Percentiles rank a stretch among this genome's conserved stretches.
Evolutionary conservation across 805 yeast species (phyloP).

Genomic region (Wickerhamiella kazuoi): DNA sequence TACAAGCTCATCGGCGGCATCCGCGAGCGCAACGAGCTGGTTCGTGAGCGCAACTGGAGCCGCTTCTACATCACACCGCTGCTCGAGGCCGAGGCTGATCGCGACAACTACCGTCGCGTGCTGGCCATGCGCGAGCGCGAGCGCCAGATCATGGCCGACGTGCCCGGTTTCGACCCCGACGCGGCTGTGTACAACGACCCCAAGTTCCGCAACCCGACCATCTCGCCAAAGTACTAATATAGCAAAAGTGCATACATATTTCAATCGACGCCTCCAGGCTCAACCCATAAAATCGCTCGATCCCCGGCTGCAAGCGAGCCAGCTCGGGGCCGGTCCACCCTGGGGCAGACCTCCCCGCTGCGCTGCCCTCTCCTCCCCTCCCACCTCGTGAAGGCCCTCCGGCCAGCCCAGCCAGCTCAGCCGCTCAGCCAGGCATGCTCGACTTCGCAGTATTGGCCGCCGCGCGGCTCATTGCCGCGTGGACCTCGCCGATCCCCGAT

Average conservation of each 20-base stretch:
- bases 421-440: not conserved
- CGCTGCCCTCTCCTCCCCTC: too few species aligned
- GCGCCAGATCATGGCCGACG: constrained; percentile 44
- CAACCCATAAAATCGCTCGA: too few species aligned
- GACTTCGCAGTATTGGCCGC: constrained; percentile 9
- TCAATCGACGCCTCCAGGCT: too few species aligned
- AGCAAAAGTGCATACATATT: too few species aligned
- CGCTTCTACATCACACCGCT: constrained; percentile 56
- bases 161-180: constrained; percentile 44
- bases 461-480: constrained; percentile 24
- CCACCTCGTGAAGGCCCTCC: too few species aligned
- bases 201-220: constrained; percentile 24
- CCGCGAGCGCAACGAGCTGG: constrained; percentile 52
- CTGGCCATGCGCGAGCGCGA: constrained; percentile 51
- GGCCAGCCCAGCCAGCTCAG: too few species aligned
- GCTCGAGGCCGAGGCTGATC: constrained; percentile 65
- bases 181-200: constrained; percentile 30
- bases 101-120: constrained; percentile 57
- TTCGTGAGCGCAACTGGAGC: constrained; percentile 64
- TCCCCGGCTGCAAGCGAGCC: too few species aligned
- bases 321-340: too few species aligned
- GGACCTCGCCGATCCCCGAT: constrained; percentile 59
- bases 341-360: too few species aligned
- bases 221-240: constrained; percentile 15
- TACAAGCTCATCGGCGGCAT: constrained; percentile 48